Conservation (phyloP, 2,329 filamentous ascomycete species). For the Trichoderma brevicompactum region DNA sequence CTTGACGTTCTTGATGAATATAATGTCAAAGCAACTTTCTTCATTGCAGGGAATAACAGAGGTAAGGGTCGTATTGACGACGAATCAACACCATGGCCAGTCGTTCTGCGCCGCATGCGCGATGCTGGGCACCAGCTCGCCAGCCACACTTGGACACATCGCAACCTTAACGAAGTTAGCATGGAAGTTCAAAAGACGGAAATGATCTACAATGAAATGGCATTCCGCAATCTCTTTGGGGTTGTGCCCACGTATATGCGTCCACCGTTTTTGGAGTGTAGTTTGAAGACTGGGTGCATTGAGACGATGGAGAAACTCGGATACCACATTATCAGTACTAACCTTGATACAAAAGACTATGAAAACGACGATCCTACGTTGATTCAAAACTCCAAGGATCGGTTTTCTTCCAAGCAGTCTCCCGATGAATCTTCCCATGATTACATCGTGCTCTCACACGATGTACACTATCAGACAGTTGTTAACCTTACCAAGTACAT, state of each 20-base stretch:
- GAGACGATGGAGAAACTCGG: constrained; percentile 47
- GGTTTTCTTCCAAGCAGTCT: constrained; percentile 45
- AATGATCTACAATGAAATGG: constrained; percentile 52
- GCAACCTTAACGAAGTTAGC: constrained; percentile 45
- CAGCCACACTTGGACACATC: constrained; percentile 54
- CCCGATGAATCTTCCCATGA: constrained; percentile 35
- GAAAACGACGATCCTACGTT: constrained; percentile 54
- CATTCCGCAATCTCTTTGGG: constrained; percentile 48
- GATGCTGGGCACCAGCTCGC: constrained; percentile 51
- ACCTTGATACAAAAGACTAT: constrained; percentile 66
- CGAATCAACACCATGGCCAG: constrained; percentile 40
- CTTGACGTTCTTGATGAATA: constrained; percentile 45
- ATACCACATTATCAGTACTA: constrained; percentile 61
- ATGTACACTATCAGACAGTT: constrained; percentile 55
- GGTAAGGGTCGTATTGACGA: constrained; percentile 50
- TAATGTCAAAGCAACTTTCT: constrained; percentile 47
- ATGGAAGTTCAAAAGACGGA: constrained; percentile 44
- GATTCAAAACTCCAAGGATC: constrained; percentile 52
- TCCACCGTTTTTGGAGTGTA: constrained; percentile 52
- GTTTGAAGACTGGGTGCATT: constrained; percentile 45
- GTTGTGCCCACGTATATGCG: constrained; percentile 51
- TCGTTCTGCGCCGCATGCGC: constrained; percentile 48
- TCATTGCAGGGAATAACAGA: constrained; percentile 49
- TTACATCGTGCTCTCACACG: constrained; percentile 59
- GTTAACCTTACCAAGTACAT: constrained; percentile 49